These are phyloP conservation scores for Periconia sp. DNA, from an alignment of 2,329 filamentous ascomycete genomes.

Conservation along the genomic window DNA sequence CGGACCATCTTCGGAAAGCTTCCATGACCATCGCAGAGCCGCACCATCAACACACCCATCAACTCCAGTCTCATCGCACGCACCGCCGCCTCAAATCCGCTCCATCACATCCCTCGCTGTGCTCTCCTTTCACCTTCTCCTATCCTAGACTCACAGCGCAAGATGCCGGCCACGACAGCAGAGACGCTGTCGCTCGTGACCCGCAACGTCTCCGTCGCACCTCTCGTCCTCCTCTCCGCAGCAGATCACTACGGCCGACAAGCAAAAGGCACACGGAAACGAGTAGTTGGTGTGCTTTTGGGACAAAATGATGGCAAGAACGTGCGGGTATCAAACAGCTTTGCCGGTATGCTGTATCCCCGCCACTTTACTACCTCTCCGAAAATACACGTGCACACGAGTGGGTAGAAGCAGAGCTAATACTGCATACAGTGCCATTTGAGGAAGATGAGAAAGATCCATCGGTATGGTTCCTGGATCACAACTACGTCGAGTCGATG, in stretches of 20 bases:
- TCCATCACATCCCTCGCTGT: slow-evolving; percentile 12
- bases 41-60: slow-evolving; percentile 37
- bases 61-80: slow-evolving; percentile 19
- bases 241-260: slow-evolving; percentile 98
- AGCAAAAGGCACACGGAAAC: slow-evolving; percentile 83
- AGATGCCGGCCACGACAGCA: slow-evolving; percentile 94
- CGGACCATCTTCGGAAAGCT: slow-evolving; percentile 35
- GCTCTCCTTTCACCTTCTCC: slow-evolving; percentile 7
- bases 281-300: slow-evolving; percentile 92
- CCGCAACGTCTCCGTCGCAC: slow-evolving; percentile 94
- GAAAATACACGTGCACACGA: slow-evolving; percentile 2
- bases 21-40: slow-evolving; percentile 34
- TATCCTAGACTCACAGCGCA: slow-evolving; percentile 18
- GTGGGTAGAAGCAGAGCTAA: slow-evolving; percentile 25
- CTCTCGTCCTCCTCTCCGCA: slow-evolving; percentile 94
- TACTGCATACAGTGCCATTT: slow-evolving; percentile 75
- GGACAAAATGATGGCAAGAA: slow-evolving; percentile 97
- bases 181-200: slow-evolving; percentile 95
- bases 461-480: slow-evolving; percentile 98
- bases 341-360: slow-evolving; percentile 72
- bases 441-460: slow-evolving; percentile 99
- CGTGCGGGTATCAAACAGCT: slow-evolving; percentile 98
- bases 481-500: slow-evolving; percentile 99
- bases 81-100: slow-evolving; percentile 12
- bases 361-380: slow-evolving; percentile 20